phyloP scores from a whole-genome alignment of 73 alveolate species.

The Effrenium voratum region DNA sequence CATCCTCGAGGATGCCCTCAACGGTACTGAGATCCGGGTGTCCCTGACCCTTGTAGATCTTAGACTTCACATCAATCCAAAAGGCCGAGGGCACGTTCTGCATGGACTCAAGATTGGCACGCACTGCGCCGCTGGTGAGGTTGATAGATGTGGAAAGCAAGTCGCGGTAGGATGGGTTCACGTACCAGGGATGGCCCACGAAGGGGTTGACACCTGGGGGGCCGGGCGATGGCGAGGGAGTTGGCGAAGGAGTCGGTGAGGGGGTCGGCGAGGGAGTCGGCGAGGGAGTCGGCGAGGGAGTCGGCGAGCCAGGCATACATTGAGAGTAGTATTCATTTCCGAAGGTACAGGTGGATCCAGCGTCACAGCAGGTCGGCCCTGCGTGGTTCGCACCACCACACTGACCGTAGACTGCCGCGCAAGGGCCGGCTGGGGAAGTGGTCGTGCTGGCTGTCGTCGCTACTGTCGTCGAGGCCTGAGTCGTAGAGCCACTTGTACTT shows the following conservation, averaged over 20 bases:
- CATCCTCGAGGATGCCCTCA: conserved; percentile 80
- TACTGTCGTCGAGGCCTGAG: neutral
- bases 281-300: neutral
- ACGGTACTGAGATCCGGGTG: conserved; percentile 57
- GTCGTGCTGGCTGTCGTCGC: conserved; percentile 5
- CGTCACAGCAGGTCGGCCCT: conserved; percentile 4
- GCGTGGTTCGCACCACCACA: neutral
- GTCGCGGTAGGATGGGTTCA: conserved; percentile 51
- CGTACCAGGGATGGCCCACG: conserved; percentile 55
- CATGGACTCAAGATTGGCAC: conserved; percentile 55
- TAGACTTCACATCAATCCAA: conserved; percentile 61
- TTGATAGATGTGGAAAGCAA: conserved; percentile 41
- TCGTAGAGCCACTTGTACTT: neutral
- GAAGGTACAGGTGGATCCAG: conserved; percentile 14
- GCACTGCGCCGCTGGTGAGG: conserved; percentile 21
- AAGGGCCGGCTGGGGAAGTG: neutral
- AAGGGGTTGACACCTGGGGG: conserved; percentile 51
- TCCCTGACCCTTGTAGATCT: conserved; percentile 71
- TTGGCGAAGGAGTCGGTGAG: neutral
- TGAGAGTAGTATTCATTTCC: conserved; percentile 34
- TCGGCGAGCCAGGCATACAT: conserved; percentile 6
- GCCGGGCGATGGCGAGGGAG: neutral
- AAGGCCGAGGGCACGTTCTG: conserved; percentile 65
- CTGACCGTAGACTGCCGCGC: conserved; percentile 27
- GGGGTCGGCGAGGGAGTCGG: conserved; percentile 4